These are phyloP conservation scores for Orobanche coerulescens DNA, from an alignment of 257 asterid genomes.

Conservation along the genomic window DNA sequence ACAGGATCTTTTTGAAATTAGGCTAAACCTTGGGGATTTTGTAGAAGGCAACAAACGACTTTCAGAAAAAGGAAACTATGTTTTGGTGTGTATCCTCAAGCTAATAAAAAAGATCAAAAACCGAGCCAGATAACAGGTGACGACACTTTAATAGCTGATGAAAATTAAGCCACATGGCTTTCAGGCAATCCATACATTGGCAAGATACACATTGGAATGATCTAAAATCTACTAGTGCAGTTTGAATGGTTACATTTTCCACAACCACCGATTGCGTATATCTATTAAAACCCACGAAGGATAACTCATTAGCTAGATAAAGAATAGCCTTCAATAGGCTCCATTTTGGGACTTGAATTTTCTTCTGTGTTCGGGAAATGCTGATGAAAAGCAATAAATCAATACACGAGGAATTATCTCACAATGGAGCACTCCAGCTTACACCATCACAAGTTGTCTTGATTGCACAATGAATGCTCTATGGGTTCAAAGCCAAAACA, in stretches of 20 bases:
- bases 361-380: too few species aligned
- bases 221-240: neutral
- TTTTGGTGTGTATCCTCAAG: neutral
- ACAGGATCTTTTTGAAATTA: neutral
- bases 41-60: neutral
- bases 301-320: neutral
- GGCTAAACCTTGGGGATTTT: neutral
- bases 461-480: neutral
- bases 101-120: neutral
- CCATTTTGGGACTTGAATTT: too few species aligned
- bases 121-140: neutral
- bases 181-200: neutral
- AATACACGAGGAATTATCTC: neutral
- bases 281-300: neutral
- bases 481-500: neutral
- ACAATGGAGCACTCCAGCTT: neutral
- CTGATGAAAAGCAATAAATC: slow-evolving; percentile 4
- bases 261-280: neutral
- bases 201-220: neutral
- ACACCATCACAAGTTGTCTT: neutral
- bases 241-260: too few species aligned
- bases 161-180: neutral
- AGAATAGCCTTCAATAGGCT: neutral
- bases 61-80: neutral
- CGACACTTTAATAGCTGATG: neutral